Evolutionary conservation across 2,329 filamentous ascomycete species (phyloP).

Genomic region (Boeremia lycopersici): DNA sequence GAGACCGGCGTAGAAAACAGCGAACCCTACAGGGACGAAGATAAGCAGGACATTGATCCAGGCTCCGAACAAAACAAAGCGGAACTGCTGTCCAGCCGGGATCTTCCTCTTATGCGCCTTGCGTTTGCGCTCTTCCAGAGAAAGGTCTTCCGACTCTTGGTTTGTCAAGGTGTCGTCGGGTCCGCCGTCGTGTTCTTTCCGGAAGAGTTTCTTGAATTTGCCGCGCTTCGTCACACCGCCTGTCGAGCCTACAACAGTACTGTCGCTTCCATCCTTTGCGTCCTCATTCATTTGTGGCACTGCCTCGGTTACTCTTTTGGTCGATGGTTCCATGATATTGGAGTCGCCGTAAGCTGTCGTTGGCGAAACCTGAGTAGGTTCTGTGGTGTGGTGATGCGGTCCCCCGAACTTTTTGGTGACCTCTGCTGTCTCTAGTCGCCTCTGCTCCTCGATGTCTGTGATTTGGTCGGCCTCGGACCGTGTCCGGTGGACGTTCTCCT

Average conservation of each 20-base stretch:
- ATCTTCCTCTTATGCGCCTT: constrained; percentile 43
- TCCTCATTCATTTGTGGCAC: constrained; percentile 16
- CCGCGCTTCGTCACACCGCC: constrained; percentile 28
- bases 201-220: constrained; percentile 42
- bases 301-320: constrained; percentile 17
- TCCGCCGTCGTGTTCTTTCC: constrained; percentile 29
- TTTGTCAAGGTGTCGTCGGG: constrained; percentile 23
- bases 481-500: constrained; percentile 37
- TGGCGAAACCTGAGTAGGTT: constrained; percentile 30
- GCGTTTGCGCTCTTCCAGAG: constrained; percentile 40
- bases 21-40: constrained; percentile 78
- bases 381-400: constrained; percentile 39
- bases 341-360: constrained; percentile 20
- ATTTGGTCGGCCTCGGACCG: constrained; percentile 33
- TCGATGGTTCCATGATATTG: constrained; percentile 14
- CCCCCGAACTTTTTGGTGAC: constrained; percentile 37
- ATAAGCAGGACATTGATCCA: constrained; percentile 86
- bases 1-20: constrained; percentile 65
- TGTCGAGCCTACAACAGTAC: constrained; percentile 27
- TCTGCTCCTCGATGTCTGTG: constrained; percentile 34
- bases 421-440: constrained; percentile 30
- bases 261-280: constrained; percentile 30
- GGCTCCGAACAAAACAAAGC: constrained; percentile 77
- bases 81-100: constrained; percentile 61
- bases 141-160: constrained; percentile 31